Conservation (phyloP, 768 basidiomycete genomes). For the Dentipellis fragilis region DNA sequence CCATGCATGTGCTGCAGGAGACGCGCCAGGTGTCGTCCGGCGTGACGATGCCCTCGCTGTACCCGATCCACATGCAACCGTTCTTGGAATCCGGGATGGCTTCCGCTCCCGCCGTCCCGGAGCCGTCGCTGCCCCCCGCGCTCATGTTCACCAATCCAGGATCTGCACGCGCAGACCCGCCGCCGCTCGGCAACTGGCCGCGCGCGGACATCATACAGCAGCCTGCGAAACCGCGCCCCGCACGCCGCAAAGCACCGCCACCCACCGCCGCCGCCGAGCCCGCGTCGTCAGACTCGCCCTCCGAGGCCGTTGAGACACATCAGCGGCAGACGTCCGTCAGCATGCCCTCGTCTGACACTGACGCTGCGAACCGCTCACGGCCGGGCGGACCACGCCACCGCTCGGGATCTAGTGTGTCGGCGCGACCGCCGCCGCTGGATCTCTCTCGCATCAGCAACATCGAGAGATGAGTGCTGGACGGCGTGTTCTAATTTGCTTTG, state of each 20-base stretch:
- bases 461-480: neutral
- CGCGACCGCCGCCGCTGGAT: neutral
- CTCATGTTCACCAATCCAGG: neutral
- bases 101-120: neutral
- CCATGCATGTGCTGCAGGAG: neutral
- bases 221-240: neutral
- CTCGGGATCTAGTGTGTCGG: neutral
- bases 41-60: neutral
- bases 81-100: neutral
- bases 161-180: neutral
- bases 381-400: neutral
- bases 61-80: conserved; percentile 7
- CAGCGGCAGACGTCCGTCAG: neutral
- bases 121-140: neutral
- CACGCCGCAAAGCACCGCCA: neutral
- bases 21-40: neutral
- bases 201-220: conserved; percentile 12
- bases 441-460: neutral
- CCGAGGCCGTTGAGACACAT: conserved; percentile 9
- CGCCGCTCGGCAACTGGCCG: conserved; percentile 12
- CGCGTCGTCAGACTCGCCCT: conserved; percentile 4
- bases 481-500: neutral
- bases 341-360: neutral
- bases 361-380: neutral
- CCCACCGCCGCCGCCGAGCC: neutral